phyloP scores from a whole-genome alignment of 1,284 basidiomycete species.

The Rugosomyces carneus region DNA sequence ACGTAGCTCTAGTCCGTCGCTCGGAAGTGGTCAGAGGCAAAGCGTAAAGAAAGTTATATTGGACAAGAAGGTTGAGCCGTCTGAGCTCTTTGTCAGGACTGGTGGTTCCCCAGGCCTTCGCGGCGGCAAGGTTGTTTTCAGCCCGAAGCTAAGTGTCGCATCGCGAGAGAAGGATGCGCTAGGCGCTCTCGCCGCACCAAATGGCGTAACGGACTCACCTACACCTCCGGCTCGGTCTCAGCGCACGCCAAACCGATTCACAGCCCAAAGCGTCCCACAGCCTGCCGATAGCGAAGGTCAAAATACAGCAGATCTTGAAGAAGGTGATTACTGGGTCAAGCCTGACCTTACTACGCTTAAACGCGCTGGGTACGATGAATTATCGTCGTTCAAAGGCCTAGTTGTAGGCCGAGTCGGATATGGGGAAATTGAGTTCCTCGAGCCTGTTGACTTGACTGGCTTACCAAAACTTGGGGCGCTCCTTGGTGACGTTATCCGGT shows the following conservation, averaged over 20 bases:
- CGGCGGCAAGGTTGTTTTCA: conserved; percentile 59
- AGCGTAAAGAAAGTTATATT: conserved; percentile 95
- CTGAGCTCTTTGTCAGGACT: conserved; percentile 61
- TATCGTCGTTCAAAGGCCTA: conserved; percentile 69
- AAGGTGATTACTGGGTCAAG: conserved; percentile 87
- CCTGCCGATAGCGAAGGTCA: conserved; percentile 12
- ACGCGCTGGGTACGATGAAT: conserved; percentile 63
- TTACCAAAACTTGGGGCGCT: conserved; percentile 77
- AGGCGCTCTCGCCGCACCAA: conserved; percentile 22
- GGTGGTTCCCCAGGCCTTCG: conserved; percentile 37
- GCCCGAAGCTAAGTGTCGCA: conserved; percentile 64
- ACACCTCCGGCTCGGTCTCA: conserved; percentile 34
- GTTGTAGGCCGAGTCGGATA: conserved; percentile 88
- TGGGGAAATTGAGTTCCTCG: conserved; percentile 86
- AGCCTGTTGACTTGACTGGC: conserved; percentile 89
- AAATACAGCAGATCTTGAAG: conserved; percentile 43
- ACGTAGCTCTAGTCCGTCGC: conserved; percentile 62
- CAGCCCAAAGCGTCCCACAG: conserved; percentile 35
- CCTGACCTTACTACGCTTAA: conserved; percentile 72
- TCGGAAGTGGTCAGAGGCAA: conserved; percentile 64
- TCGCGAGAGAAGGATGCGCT: conserved; percentile 62
- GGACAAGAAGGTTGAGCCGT: conserved; percentile 71
- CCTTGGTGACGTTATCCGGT: conserved; percentile 82
- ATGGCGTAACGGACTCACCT: conserved; percentile 30
- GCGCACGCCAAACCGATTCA: conserved; percentile 42